Conservation (phyloP, 768 basidiomycete genomes). For the Crassisporium funariophilum region DNA sequence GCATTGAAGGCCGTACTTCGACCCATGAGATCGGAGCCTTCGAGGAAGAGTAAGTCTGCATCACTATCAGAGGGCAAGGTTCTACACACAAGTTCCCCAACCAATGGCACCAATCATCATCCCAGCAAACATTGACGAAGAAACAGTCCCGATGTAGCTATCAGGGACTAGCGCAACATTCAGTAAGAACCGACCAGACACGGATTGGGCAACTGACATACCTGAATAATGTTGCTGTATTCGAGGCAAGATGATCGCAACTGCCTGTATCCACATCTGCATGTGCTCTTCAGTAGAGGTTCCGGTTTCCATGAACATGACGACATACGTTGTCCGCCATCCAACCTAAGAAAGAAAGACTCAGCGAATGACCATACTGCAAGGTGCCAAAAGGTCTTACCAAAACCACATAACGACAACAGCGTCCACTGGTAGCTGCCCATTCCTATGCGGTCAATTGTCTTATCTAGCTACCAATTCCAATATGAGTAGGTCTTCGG, state of each 20-base stretch:
- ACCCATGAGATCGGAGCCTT: slow-evolving; percentile 86
- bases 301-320: slow-evolving; percentile 8
- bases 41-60: not conserved
- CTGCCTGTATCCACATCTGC: slow-evolving; percentile 92
- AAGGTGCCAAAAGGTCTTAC: slow-evolving; percentile 45
- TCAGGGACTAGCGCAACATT: slow-evolving; percentile 57
- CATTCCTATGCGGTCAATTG: slow-evolving; percentile 92
- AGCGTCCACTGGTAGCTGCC: slow-evolving; percentile 86
- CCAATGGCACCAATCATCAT: slow-evolving; percentile 96
- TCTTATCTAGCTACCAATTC: slow-evolving; percentile 61
- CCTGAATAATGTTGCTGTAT: slow-evolving; percentile 89
- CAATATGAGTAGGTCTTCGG: slow-evolving; percentile 14
- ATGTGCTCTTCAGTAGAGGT: slow-evolving; percentile 14
- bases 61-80: not conserved
- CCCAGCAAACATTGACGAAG: slow-evolving; percentile 90
- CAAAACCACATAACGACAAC: slow-evolving; percentile 84
- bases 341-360: slow-evolving; percentile 61
- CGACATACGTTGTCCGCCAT: slow-evolving; percentile 84
- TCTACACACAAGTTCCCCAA: slow-evolving; percentile 81
- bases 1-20: slow-evolving; percentile 90
- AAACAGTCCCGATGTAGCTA: slow-evolving; percentile 75
- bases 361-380: slow-evolving; percentile 1
- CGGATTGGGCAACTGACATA: slow-evolving; percentile 30
- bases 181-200: no score
- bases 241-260: slow-evolving; percentile 93